Percentiles rank a stretch among this genome's conserved stretches.
These are phyloP conservation scores for Aspergillus funiculosus DNA, from an alignment of 495 filamentous ascomycete species.

Conservation along the genomic window DNA sequence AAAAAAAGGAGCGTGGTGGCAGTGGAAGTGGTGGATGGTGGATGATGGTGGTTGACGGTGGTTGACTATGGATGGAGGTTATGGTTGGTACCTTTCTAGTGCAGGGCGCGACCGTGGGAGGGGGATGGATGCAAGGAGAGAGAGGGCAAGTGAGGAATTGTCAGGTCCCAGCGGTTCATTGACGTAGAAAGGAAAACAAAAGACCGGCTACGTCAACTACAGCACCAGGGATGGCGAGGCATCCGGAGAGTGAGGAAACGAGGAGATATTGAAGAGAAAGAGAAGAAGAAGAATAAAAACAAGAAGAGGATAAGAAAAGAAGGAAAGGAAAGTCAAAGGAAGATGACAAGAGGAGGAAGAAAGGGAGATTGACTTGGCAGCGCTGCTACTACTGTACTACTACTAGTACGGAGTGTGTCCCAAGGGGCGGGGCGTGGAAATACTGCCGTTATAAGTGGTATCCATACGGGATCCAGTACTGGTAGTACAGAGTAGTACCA, in stretches of 20 bases:
- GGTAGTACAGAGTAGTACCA: no score
- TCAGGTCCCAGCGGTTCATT: slow-evolving; percentile 28
- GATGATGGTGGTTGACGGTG: slow-evolving; percentile 4
- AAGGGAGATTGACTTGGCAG: background rate
- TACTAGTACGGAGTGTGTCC: no score
- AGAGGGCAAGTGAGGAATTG: slow-evolving; percentile 17
- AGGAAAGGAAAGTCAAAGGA: slow-evolving; percentile 17
- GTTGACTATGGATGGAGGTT: slow-evolving; percentile 10
- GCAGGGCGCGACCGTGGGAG: slow-evolving; percentile 31
- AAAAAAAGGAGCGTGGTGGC: slow-evolving; percentile 12
- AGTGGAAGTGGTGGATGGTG: slow-evolving; percentile 1
- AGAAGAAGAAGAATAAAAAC: slow-evolving; percentile 6
- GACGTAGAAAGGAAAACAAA: slow-evolving; percentile 19
- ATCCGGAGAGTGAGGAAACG: slow-evolving; percentile 14
- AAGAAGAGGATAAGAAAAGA: slow-evolving; percentile 8
- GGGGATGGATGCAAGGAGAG: slow-evolving; percentile 33
- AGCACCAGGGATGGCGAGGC: slow-evolving; percentile 30
- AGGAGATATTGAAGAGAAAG: slow-evolving; percentile 5
- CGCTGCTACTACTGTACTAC: no score
- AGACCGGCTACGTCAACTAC: slow-evolving; percentile 28
- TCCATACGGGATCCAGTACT: no score
- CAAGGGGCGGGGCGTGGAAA: slow-evolving; percentile 3
- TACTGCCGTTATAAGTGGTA: background rate
- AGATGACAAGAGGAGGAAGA: slow-evolving; percentile 15
- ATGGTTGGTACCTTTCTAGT: slow-evolving; percentile 22